These are phyloP conservation scores for Boletus coccyginus DNA, from an alignment of 768 basidiomycete species.

Conservation along the genomic window DNA sequence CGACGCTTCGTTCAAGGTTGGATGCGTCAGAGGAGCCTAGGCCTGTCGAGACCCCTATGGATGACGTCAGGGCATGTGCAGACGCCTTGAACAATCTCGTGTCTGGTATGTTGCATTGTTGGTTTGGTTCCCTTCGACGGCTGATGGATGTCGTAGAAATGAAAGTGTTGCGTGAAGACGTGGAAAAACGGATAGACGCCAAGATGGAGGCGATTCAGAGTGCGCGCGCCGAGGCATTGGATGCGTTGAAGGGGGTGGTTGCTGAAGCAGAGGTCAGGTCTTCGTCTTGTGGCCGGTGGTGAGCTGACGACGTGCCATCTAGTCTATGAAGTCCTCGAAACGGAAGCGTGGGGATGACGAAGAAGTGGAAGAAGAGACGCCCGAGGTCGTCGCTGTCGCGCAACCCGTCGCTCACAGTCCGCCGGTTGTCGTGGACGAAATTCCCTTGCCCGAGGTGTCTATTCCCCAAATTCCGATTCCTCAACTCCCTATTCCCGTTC, in stretches of 20 bases:
- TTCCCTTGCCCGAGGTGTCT: background rate
- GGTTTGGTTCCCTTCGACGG: background rate
- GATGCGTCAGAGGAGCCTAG: slow-evolving; percentile 14
- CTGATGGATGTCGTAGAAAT: slow-evolving; percentile 37
- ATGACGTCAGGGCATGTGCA: slow-evolving; percentile 31
- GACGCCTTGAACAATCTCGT: slow-evolving; percentile 38
- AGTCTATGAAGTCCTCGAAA: slow-evolving; percentile 47
- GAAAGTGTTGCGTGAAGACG: slow-evolving; percentile 40
- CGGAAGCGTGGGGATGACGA: slow-evolving; percentile 58
- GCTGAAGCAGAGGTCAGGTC: slow-evolving; percentile 32
- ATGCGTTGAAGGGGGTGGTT: slow-evolving; percentile 35
- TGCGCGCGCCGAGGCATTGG: slow-evolving; percentile 39
- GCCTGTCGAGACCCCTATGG: slow-evolving; percentile 8
- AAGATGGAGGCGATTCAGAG: slow-evolving; percentile 45
- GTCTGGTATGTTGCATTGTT: slow-evolving; percentile 35
- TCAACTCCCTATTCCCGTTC: background rate
- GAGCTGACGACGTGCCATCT: slow-evolving; percentile 20
- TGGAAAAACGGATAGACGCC: slow-evolving; percentile 43
- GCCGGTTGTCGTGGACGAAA: background rate
- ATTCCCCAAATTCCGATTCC: slow-evolving; percentile 4
- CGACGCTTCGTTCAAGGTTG: slow-evolving; percentile 18
- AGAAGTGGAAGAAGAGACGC: slow-evolving; percentile 25
- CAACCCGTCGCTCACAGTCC: background rate
- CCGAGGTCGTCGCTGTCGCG: background rate
- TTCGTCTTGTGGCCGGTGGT: slow-evolving; percentile 10